These are phyloP conservation scores for Knoxia roxburghii DNA, from an alignment of 257 asterid species.

Conservation along the genomic window DNA sequence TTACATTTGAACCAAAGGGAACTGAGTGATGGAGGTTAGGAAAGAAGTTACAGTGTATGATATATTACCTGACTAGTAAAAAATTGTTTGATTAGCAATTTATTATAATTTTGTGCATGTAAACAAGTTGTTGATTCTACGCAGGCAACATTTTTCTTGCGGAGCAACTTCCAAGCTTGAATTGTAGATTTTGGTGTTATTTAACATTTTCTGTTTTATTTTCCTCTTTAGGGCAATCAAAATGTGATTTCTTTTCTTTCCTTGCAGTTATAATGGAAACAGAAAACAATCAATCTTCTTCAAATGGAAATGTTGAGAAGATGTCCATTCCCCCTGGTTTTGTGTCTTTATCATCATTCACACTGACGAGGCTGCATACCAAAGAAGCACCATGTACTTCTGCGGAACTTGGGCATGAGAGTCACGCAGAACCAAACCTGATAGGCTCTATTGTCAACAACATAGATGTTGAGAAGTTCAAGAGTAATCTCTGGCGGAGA, in stretches of 20 bases:
- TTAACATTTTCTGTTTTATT: neutral
- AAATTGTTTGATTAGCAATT: neutral
- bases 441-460: conserved; percentile 22
- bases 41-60: neutral
- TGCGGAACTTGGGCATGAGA: conserved; percentile 20
- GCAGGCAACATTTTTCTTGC: neutral
- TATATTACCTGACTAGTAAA: neutral
- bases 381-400: conserved; percentile 19
- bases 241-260: neutral
- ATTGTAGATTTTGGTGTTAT: neutral
- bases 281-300: conserved; percentile 19
- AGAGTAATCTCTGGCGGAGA: conserved; percentile 31
- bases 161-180: neutral
- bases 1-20: neutral
- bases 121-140: neutral
- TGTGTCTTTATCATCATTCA: conserved; percentile 50
- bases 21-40: neutral
- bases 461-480: conserved; percentile 31
- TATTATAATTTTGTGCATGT: neutral
- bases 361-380: conserved; percentile 32
- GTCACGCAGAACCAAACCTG: conserved; percentile 15
- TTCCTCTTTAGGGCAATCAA: too few relatives aligned
- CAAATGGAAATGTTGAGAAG: conserved; percentile 13
- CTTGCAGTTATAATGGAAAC: conserved; percentile 37
- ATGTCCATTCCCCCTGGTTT: conserved; percentile 82